These are phyloP conservation scores for Suillus discolor DNA, from an alignment of 768 basidiomycete genomes.

Conservation along the genomic window DNA sequence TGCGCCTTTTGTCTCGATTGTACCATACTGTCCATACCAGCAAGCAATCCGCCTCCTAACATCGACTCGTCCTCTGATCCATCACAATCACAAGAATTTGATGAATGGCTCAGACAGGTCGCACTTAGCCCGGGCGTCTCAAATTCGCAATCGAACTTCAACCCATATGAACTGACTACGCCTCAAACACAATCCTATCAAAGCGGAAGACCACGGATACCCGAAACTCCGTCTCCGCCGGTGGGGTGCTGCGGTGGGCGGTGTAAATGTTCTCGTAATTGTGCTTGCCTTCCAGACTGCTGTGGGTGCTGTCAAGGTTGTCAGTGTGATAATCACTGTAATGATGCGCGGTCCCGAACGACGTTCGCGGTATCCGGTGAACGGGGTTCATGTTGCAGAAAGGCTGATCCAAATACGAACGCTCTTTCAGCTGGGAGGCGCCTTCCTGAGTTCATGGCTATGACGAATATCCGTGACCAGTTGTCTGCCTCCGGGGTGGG, in stretches of 20 bases:
- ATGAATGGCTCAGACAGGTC: conserved; percentile 66
- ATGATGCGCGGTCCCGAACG: conserved; percentile 23
- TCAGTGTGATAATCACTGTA: conserved; percentile 28
- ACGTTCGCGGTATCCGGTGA: conserved; percentile 39
- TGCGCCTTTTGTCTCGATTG: conserved; percentile 63
- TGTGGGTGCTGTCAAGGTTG: conserved; percentile 34
- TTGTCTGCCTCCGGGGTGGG: conserved; percentile 25
- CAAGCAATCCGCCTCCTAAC: conserved; percentile 44
- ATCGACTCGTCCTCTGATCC: conserved; percentile 44
- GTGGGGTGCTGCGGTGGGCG: conserved; percentile 34
- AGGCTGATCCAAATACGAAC: conserved; percentile 16
- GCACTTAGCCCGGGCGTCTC: conserved; percentile 17
- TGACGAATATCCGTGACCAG: conserved; percentile 33
- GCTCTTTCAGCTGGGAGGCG: conserved; percentile 21
- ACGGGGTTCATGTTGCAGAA: conserved; percentile 24
- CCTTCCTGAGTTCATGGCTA: conserved; percentile 35
- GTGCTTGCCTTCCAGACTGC: conserved; percentile 35
- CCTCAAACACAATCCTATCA: conserved; percentile 16
- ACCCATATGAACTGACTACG: conserved; percentile 30
- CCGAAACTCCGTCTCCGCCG: conserved; percentile 22
- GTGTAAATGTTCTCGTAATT: conserved; percentile 37
- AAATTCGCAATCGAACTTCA: conserved; percentile 24
- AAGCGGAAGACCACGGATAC: conserved; percentile 9
- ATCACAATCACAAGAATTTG: conserved; percentile 49
- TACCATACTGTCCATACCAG: conserved; percentile 54